Percentiles rank a stretch among this genome's conserved stretches.
phyloP scores from a whole-genome alignment of 441 rosid species.

The Eruca vesicaria region DNA sequence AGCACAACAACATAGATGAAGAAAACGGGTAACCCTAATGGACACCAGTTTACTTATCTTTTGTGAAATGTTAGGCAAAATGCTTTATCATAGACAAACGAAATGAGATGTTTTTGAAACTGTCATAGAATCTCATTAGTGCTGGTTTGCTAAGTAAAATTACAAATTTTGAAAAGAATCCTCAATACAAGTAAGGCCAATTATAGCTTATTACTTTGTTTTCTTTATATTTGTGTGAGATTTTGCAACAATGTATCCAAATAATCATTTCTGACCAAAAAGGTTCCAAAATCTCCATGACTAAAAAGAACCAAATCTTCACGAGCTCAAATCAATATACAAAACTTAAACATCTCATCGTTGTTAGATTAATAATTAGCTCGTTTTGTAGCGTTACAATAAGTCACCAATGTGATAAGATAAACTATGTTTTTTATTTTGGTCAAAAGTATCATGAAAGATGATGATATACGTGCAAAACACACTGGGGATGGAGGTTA shows the following conservation, averaged over 20 bases:
- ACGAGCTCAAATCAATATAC: background rate
- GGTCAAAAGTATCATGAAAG: background rate
- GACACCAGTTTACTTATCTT: background rate
- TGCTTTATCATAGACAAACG: background rate
- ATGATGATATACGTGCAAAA: background rate
- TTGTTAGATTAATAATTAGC: background rate
- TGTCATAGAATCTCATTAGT: background rate
- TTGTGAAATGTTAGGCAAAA: background rate
- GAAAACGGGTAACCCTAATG: background rate
- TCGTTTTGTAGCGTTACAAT: background rate
- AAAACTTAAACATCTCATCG: background rate
- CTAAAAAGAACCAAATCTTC: background rate
- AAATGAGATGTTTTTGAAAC: background rate
- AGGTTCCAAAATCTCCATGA: too few species aligned
- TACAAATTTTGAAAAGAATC: background rate
- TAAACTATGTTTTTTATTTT: background rate
- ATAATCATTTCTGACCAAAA: background rate
- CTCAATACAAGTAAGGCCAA: background rate
- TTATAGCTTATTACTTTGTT: background rate
- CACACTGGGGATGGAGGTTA: background rate
- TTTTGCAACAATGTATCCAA: background rate
- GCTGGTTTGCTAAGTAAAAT: background rate
- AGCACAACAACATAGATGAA: background rate
- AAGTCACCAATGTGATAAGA: background rate
- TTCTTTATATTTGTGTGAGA: background rate